Evolutionary conservation across 139 green algal species (phyloP).

Genomic region (Chlamydomonas sp.): DNA sequence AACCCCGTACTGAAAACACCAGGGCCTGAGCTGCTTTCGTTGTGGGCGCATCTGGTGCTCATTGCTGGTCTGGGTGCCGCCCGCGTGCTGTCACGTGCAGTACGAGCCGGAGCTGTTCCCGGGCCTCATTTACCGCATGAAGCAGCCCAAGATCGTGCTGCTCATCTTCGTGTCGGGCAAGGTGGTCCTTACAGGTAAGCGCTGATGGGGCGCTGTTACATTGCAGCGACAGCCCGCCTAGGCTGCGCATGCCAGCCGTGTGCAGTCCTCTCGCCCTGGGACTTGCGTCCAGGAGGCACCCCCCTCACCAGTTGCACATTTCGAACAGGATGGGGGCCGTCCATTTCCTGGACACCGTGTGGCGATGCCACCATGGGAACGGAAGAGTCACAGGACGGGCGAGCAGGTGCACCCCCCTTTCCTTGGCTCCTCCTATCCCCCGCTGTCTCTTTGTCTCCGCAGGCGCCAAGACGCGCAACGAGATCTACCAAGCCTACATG

Average conservation of each 20-base stretch:
- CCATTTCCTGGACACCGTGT: too few relatives aligned
- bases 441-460: neutral
- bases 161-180: constrained; percentile 99
- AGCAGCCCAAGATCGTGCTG: constrained; percentile 97
- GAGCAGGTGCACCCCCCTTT: neutral
- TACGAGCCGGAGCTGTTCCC: constrained; percentile 99
- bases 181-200: constrained; percentile 73
- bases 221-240: too few relatives aligned
- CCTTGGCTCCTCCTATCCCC: neutral
- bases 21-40: neutral
- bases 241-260: neutral
- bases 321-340: too few relatives aligned
- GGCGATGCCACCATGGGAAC: neutral
- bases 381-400: neutral
- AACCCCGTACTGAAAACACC: too few relatives aligned
- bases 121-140: constrained; percentile 99
- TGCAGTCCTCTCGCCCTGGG: neutral
- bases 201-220: neutral
- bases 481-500: constrained; percentile 98
- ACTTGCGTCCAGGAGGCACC: neutral
- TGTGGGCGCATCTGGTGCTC: neutral
- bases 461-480: constrained; percentile 91
- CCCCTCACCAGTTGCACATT: too few relatives aligned
- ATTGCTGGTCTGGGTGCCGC: neutral
- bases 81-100: constrained; percentile 43